Evolutionary conservation across 1,284 basidiomycete genomes (phyloP).

Genomic region (Sparassis latifolia): DNA sequence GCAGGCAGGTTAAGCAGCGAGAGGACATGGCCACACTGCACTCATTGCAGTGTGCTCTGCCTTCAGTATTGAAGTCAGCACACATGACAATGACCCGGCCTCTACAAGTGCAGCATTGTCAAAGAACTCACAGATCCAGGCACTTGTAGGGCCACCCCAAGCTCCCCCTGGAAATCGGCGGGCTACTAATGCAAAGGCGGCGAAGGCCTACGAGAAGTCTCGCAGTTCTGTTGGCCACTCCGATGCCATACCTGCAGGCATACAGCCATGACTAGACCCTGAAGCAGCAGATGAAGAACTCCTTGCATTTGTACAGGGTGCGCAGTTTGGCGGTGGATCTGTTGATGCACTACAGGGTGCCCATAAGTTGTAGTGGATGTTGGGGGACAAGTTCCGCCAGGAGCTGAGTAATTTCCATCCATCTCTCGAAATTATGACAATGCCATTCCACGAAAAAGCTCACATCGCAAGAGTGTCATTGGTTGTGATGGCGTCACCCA

Average conservation of each 20-base stretch:
- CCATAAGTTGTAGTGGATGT: not conserved
- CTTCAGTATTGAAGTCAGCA: not conserved
- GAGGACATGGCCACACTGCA: constrained; percentile 8
- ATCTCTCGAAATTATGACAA: too few relatives aligned
- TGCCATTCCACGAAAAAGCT: too few relatives aligned
- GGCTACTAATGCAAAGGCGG: too few relatives aligned
- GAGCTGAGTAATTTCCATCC: too few relatives aligned
- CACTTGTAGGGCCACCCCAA: too few relatives aligned
- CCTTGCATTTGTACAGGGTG: not conserved
- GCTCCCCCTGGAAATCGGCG: too few relatives aligned
- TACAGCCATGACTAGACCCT: not conserved
- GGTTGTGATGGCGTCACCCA: too few relatives aligned
- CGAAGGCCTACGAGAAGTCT: too few relatives aligned
- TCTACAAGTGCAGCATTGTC: not conserved
- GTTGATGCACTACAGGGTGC: too few relatives aligned
- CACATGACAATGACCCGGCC: not conserved
- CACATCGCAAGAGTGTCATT: too few relatives aligned
- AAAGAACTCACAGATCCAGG: too few relatives aligned
- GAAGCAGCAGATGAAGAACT: not conserved
- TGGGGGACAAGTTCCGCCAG: not conserved
- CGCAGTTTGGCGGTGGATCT: not conserved
- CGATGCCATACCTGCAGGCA: not conserved
- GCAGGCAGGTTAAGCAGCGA: constrained; percentile 18
- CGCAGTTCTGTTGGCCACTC: too few relatives aligned
- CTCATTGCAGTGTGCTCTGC: constrained; percentile 17